A percentile compares a stretch with the other conserved stretches of the same genome.
Evolutionary conservation across 1,284 basidiomycete species (phyloP).

Genomic region (Grifola frondosa): DNA sequence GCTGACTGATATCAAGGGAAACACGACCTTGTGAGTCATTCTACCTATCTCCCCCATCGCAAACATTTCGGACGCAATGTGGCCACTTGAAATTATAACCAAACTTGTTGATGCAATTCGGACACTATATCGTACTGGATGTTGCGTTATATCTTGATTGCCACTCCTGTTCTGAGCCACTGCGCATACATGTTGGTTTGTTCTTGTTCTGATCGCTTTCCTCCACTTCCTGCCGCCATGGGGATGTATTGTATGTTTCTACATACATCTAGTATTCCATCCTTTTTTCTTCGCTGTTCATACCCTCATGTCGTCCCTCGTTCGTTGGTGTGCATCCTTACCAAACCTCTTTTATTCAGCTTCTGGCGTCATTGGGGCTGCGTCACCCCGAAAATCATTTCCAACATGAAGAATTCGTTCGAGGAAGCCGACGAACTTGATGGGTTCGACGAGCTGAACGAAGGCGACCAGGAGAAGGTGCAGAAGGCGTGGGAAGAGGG

Average conservation of each 20-base stretch:
- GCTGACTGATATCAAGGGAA: slow-evolving; percentile 75
- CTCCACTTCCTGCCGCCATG: neutral
- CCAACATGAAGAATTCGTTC: slow-evolving; percentile 70
- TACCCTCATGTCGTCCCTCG: neutral
- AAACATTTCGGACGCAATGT: neutral
- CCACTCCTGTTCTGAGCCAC: too few species aligned
- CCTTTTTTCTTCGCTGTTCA: too few species aligned
- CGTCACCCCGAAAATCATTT: slow-evolving; percentile 64
- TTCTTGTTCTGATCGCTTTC: neutral
- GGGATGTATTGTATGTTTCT: neutral
- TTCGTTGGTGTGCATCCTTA: neutral
- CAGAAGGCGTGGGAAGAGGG: slow-evolving; percentile 70
- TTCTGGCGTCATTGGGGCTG: slow-evolving; percentile 86
- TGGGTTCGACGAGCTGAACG: slow-evolving; percentile 66
- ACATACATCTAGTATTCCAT: neutral
- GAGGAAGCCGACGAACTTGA: slow-evolving; percentile 64
- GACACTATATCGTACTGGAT: too few species aligned
- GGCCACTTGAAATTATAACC: too few species aligned
- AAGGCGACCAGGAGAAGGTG: slow-evolving; percentile 67
- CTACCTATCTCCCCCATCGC: neutral
- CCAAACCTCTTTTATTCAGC: slow-evolving; percentile 39
- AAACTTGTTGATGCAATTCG: too few species aligned
- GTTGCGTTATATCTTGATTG: too few species aligned
- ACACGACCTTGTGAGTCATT: slow-evolving; percentile 64
- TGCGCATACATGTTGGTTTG: too few species aligned